These are phyloP conservation scores for Rubia peregrina DNA, from an alignment of 305 asterid species.

Conservation along the genomic window DNA sequence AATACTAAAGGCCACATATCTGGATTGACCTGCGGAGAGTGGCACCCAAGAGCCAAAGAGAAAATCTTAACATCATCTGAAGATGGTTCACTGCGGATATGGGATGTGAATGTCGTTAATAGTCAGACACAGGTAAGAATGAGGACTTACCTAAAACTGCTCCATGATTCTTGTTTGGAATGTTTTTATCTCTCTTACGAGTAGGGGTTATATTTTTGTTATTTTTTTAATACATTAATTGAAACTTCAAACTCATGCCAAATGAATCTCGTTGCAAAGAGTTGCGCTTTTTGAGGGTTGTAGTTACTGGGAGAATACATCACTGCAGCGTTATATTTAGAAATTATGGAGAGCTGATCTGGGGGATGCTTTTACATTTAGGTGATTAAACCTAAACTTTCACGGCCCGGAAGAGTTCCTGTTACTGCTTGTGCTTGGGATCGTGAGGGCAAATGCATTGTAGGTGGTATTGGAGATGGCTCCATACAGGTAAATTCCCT, in stretches of 20 bases:
- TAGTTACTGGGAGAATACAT: neutral
- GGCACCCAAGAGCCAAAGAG: constrained; percentile 87
- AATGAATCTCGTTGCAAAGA: neutral
- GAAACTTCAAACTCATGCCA: neutral
- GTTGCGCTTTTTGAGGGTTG: neutral
- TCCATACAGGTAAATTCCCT: constrained; percentile 62
- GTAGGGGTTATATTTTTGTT: neutral
- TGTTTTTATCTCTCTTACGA: neutral
- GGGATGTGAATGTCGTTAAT: constrained; percentile 90
- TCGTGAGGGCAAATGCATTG: constrained; percentile 78
- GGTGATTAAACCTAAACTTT: constrained; percentile 89
- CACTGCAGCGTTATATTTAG: neutral
- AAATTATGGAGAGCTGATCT: constrained; percentile 12
- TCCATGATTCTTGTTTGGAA: neutral
- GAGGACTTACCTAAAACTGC: neutral
- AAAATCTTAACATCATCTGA: constrained; percentile 85
- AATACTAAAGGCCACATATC: constrained; percentile 93
- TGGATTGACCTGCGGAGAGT: constrained; percentile 94
- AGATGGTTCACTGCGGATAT: constrained; percentile 87
- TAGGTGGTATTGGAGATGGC: constrained; percentile 88
- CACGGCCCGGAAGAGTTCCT: constrained; percentile 84
- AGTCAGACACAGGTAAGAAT: constrained; percentile 81
- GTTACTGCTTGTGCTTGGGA: constrained; percentile 91
- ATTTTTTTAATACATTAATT: neutral
- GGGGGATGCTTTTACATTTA: constrained; percentile 23